Percentiles rank a stretch among this genome's conserved stretches.
Evolutionary conservation across 2,329 filamentous ascomycete genomes (phyloP).

Genomic region (Cordyceps militaris): DNA sequence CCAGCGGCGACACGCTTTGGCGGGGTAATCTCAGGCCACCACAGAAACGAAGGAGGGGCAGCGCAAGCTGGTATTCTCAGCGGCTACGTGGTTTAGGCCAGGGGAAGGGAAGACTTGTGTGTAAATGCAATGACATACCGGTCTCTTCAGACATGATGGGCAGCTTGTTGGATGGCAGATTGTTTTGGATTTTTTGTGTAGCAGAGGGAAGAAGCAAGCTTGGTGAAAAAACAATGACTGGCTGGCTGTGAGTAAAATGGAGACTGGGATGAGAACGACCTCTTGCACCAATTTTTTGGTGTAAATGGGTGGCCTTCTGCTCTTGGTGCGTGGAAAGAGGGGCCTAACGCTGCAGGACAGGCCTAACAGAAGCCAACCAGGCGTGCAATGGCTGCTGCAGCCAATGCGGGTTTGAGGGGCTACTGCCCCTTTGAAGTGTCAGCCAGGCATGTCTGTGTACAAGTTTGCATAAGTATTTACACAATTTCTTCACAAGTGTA

Average conservation of each 20-base stretch:
- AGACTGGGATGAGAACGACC: constrained; percentile 4
- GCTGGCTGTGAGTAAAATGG: constrained; percentile 12
- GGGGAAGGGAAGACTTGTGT: neutral
- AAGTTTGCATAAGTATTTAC: neutral
- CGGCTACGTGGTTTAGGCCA: neutral
- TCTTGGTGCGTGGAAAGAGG: neutral
- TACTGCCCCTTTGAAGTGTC: neutral
- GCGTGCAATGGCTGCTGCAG: neutral
- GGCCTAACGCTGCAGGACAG: neutral
- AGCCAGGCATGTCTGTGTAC: neutral
- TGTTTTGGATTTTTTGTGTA: constrained; percentile 7
- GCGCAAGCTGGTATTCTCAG: neutral
- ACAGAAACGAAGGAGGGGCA: constrained; percentile 4
- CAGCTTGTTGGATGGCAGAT: constrained; percentile 18
- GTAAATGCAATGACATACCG: constrained; percentile 29
- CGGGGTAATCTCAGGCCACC: constrained; percentile 13
- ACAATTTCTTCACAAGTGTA: neutral
- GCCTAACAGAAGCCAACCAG: neutral
- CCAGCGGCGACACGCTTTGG: constrained; percentile 8
- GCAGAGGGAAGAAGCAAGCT: constrained; percentile 2
- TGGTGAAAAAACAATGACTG: constrained; percentile 16
- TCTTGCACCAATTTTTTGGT: constrained; percentile 7
- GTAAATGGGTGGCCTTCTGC: constrained; percentile 9
- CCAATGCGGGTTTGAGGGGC: constrained; percentile 3
- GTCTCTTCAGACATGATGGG: constrained; percentile 38